Percentiles rank a stretch among this genome's conserved stretches.
phyloP scores from a whole-genome alignment of 495 filamentous ascomycete genomes.

The Antarctomyces pellizariae region DNA sequence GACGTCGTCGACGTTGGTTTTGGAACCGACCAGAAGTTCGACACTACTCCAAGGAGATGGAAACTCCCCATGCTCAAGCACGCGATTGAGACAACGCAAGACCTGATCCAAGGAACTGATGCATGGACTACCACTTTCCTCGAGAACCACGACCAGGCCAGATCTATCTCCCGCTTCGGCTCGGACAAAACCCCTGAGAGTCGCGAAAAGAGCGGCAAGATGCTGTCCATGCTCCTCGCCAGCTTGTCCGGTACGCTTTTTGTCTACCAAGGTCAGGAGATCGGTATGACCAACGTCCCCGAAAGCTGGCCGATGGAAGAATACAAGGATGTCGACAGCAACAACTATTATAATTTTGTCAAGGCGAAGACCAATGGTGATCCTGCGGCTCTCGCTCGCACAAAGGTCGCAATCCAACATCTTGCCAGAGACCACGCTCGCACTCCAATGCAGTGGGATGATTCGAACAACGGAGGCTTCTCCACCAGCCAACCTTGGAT shows the following conservation, averaged over 20 bases:
- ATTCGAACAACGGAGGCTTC: constrained; percentile 24
- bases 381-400: constrained; percentile 23
- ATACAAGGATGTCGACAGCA: constrained; percentile 48
- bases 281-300: constrained; percentile 55
- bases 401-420: constrained; percentile 32
- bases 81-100: constrained; percentile 40
- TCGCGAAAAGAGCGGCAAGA: constrained; percentile 29
- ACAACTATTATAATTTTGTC: constrained; percentile 33
- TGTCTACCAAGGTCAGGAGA: constrained; percentile 55
- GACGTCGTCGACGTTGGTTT: constrained; percentile 38
- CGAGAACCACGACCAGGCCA: constrained; percentile 52
- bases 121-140: constrained; percentile 52
- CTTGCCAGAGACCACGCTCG: constrained; percentile 30
- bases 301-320: constrained; percentile 36
- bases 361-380: constrained; percentile 12
- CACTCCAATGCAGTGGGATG: constrained; percentile 39
- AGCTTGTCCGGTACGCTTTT: constrained; percentile 45
- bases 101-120: constrained; percentile 40
- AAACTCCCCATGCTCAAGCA: constrained; percentile 31
- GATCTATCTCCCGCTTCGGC: constrained; percentile 35
- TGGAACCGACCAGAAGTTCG: constrained; percentile 28
- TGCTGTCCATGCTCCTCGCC: constrained; percentile 34
- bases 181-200: constrained; percentile 22
- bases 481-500: constrained; percentile 29
- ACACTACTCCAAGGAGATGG: constrained; percentile 17